Evolutionary conservation across 345 rosid species (phyloP).

Genomic region (Hibiscus tridactylites): DNA sequence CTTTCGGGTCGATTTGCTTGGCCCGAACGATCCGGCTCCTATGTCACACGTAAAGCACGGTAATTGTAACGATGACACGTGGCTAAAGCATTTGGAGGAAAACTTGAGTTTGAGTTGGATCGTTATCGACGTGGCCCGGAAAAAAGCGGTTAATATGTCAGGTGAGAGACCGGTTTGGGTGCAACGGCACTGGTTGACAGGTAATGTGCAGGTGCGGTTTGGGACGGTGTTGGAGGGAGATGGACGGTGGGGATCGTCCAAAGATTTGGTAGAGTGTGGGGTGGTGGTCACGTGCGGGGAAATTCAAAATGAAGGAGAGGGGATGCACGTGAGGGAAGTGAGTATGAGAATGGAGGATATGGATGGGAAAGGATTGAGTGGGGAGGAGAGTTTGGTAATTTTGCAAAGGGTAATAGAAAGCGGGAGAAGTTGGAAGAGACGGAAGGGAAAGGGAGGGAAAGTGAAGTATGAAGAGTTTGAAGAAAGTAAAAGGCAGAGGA

Average conservation of each 20-base stretch:
- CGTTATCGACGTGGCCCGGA: slow-evolving; percentile 47
- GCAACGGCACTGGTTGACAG: slow-evolving; percentile 59
- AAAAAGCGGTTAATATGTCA: slow-evolving; percentile 53
- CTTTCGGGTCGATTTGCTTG: slow-evolving; percentile 52
- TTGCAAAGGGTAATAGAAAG: slow-evolving; percentile 35
- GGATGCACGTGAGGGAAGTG: slow-evolving; percentile 60
- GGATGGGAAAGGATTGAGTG: slow-evolving; percentile 63
- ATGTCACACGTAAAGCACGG: slow-evolving; percentile 20
- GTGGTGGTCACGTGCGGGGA: slow-evolving; percentile 33
- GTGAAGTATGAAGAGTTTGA: not conserved
- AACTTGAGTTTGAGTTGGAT: slow-evolving; percentile 58
- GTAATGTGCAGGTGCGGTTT: slow-evolving; percentile 45
- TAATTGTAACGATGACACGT: slow-evolving; percentile 17
- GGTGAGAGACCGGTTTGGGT: slow-evolving; percentile 48
- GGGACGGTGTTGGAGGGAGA: slow-evolving; percentile 27
- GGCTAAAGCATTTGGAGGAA: slow-evolving; percentile 45
- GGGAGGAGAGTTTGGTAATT: slow-evolving; percentile 61
- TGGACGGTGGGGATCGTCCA: not conserved
- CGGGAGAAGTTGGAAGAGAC: slow-evolving; percentile 15
- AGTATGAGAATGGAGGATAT: slow-evolving; percentile 65
- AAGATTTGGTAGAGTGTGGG: slow-evolving; percentile 22
- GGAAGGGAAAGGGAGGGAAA: not conserved
- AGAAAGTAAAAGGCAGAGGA: not conserved
- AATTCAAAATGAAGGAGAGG: slow-evolving; percentile 42
- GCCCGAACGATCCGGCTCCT: slow-evolving; percentile 32